Base-by-base conservation (phyloP, 2,329 filamentous ascomycete species). In the Stagonosporopsis vannaccii region DNA sequence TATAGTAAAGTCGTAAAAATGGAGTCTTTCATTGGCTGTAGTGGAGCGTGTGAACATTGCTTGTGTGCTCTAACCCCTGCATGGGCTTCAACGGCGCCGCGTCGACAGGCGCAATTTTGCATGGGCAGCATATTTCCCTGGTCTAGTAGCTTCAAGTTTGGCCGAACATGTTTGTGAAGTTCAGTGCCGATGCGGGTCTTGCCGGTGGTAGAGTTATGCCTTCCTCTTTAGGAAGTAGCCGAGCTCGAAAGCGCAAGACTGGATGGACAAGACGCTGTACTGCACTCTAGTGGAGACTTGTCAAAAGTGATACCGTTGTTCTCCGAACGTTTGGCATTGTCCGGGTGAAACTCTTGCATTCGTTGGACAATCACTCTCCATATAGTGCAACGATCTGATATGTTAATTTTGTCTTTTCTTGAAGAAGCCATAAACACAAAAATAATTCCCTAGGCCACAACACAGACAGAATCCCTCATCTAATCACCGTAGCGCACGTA, bases 151-250 rank as follows among this genome's bases (percentile, higher is more conserved):
- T 26, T 22, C 23, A 13, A 28, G 8, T 19, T 6, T 33, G n/a
- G 13, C 37, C 45, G 32, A 32, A 11, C 6, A 9, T 33, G 11
- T 20, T 20, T 45, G 33, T 40, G 17, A 25, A 11, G 7, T 22
- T 11, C 25, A 20, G 15, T 19, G 26, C 33, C 15, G 6, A 12
- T n/a, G 25, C 17, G 45, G 25, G 30, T 43, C 28, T 20, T 35
- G 13, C 6, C 4, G 30, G 13, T n/a, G 15, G 30, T 4, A 15
- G 3, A 25, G 19, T 33, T 2, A 17, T 51, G 46, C 52, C 52
- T 56, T 56, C 46, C 45, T 46, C 15, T 50, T 41, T 13, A 17
- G 52, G 52, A 46, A 46, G n/a, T 36, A 46, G n/a, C 33, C 28
- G 41, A 25, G 33, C 17, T 19, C n/a, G 8, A 47, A 26, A 15